Percentiles rank a stretch among this genome's conserved stretches.
Evolutionary conservation across 805 yeast genomes (phyloP).

Genomic region (Lipomyces spencermartinsiae): DNA sequence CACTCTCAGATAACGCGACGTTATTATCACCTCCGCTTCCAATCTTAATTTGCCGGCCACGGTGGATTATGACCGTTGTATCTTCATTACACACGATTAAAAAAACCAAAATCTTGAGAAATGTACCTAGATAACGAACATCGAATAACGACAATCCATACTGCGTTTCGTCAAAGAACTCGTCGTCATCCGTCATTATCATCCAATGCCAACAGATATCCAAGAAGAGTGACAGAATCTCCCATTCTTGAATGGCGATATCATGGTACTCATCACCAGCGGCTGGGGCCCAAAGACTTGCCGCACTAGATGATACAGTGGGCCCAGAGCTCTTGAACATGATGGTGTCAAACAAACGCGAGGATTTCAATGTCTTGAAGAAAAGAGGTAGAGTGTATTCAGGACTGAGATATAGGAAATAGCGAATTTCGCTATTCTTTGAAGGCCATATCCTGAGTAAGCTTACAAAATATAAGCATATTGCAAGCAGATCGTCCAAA

Average conservation of each 20-base stretch:
- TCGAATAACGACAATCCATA: slow-evolving; percentile 51
- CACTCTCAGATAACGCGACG: slow-evolving; percentile 15
- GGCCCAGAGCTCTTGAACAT: slow-evolving; percentile 5
- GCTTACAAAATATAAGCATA: slow-evolving; percentile 25
- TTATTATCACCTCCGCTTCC: slow-evolving; percentile 24
- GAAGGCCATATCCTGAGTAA: slow-evolving; percentile 33
- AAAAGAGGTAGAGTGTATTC: slow-evolving; percentile 31
- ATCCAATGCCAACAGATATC: slow-evolving; percentile 72
- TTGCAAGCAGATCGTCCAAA: slow-evolving; percentile 9
- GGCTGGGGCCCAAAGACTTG: slow-evolving; percentile 23
- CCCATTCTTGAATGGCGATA: slow-evolving; percentile 31
- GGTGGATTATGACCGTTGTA: slow-evolving; percentile 21
- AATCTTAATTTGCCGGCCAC: slow-evolving; percentile 15
- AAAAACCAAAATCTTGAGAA: slow-evolving; percentile 59
- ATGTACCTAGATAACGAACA: slow-evolving; percentile 52
- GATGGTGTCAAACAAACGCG: slow-evolving; percentile 18
- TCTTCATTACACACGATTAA: slow-evolving; percentile 54
- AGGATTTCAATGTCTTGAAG: slow-evolving; percentile 18
- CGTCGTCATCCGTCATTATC: slow-evolving; percentile 69
- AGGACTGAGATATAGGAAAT: slow-evolving; percentile 29
- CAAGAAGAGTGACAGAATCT: slow-evolving; percentile 56
- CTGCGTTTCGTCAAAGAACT: slow-evolving; percentile 54
- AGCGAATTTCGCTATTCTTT: slow-evolving; percentile 27
- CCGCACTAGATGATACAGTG: not conserved
- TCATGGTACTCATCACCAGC: slow-evolving; percentile 12